Percentiles rank a stretch among this genome's conserved stretches.
phyloP scores from a whole-genome alignment of 2,329 filamentous ascomycete genomes.

The Myotisia sp. region DNA sequence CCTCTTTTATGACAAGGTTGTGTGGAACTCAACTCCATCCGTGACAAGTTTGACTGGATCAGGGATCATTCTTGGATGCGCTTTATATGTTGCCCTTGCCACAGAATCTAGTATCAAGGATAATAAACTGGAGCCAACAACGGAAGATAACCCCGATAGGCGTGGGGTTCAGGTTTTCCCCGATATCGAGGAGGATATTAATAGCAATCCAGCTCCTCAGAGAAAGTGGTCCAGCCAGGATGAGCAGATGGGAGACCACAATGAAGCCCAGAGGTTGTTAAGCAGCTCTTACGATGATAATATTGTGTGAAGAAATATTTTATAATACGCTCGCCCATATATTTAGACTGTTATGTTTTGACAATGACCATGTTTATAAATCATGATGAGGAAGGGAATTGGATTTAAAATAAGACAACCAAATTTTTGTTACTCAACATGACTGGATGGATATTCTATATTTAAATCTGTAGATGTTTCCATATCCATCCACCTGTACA shows the following conservation, averaged over 20 bases:
- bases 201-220: constrained; percentile 3
- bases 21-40: constrained; percentile 48
- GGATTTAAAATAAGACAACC: no score
- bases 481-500: no score
- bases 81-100: constrained; percentile 49
- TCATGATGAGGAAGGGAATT: no score
- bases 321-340: no score
- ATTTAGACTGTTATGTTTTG: no score
- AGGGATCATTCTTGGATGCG: constrained; percentile 49
- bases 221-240: constrained; percentile 7
- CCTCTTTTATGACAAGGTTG: constrained; percentile 46
- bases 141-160: constrained; percentile 1
- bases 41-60: constrained; percentile 46
- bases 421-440: no score
- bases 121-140: constrained; percentile 5
- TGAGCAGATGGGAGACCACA: constrained; percentile 9
- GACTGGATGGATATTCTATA: no score
- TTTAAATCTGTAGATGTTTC: no score
- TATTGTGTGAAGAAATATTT: no score
- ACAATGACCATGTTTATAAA: no score
- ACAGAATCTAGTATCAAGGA: constrained; percentile 23
- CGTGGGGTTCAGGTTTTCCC: constrained; percentile 12
- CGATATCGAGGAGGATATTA: constrained; percentile 2
- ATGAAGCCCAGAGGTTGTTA: constrained; percentile 3
- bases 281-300: neutral